Base-by-base conservation (phyloP, 345 rosid genomes). In the Pistacia atlantica region DNA sequence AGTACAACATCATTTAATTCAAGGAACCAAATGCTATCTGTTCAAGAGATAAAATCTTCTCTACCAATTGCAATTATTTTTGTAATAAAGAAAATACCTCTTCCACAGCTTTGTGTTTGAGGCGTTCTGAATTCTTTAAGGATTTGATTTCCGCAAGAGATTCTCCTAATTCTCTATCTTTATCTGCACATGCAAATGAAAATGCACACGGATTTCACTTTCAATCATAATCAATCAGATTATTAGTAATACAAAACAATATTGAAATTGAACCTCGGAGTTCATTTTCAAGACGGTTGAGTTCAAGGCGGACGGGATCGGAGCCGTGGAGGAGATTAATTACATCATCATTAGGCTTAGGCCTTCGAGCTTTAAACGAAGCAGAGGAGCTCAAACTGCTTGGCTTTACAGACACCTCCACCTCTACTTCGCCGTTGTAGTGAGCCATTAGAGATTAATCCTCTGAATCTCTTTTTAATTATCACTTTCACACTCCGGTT, bases 281-380 rank as follows among this genome's bases (percentile, higher is more conserved):
- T 85, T 93, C 99, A 77, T 93, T 96, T 90, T 96, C 97, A 22
- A 93, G 88, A 66, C 99, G 96, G 84, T 93, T 96, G 66, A 96
- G 89, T 90, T 96, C 99, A 57, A 96, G 81, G 84, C 90, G 93
- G 17, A 96, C 97, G 81, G 97, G 99, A 96, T 96, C 95, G 83
- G 99, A 96, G 65, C 99, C 98, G 81, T 91, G 99, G 74, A 96
- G 89, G 82, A 91, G 64, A 16, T 89, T 90, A 7, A 92, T 90
- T 84, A 93, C 97, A 72, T 92, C 93, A 67, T 93, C 99, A 78
- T 51, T 67, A 14, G 77, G 73, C 78, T 86, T 88, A 16, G 74
- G 48, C 79, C 80, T 86, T 42, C 89, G 83, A 18, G 86, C 56
- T 80, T 81, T 86, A 80, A 84, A 81, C 9, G 91, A 84, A 58